A percentile compares a stretch with the other conserved stretches of the same genome.
Conservation (phyloP, 345 rosid species). For the Pelargonium nanum region DNA sequence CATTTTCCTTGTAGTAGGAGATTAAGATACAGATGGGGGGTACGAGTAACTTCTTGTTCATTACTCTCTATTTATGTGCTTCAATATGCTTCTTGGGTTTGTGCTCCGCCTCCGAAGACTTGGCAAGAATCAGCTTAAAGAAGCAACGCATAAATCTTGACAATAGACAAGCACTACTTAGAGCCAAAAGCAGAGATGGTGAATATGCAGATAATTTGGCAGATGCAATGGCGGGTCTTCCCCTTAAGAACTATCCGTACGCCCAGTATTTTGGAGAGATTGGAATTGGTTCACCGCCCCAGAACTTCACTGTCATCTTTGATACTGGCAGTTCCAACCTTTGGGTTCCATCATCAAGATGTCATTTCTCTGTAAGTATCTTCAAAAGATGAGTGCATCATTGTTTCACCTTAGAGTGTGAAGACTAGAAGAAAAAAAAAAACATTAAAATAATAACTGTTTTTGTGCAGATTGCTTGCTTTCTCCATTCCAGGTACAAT, state of each 20-base stretch:
- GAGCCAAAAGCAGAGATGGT: conserved; percentile 10
- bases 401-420: not conserved
- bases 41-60: conserved; percentile 19
- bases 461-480: conserved; percentile 56
- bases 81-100: conserved; percentile 14
- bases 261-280: conserved; percentile 73
- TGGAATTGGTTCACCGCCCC: conserved; percentile 65
- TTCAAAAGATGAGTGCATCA: not conserved
- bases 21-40: conserved; percentile 11
- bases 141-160: conserved; percentile 25
- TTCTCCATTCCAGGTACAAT: conserved; percentile 61
- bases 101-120: conserved; percentile 15
- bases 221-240: not conserved
- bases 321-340: conserved; percentile 85
- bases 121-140: conserved; percentile 31
- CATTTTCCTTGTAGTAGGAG: not conserved
- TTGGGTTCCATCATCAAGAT: conserved; percentile 78
- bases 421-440: not conserved
- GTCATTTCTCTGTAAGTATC: conserved; percentile 53
- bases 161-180: conserved; percentile 24
- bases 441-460: not conserved
- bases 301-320: conserved; percentile 62
- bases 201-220: not conserved
- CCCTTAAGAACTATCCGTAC: conserved; percentile 13
- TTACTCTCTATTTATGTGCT: conserved; percentile 20